These are phyloP conservation scores for Rhizophagus prolifer DNA, from an alignment of 192 early-diverging fungal genomes.

Conservation along the genomic window DNA sequence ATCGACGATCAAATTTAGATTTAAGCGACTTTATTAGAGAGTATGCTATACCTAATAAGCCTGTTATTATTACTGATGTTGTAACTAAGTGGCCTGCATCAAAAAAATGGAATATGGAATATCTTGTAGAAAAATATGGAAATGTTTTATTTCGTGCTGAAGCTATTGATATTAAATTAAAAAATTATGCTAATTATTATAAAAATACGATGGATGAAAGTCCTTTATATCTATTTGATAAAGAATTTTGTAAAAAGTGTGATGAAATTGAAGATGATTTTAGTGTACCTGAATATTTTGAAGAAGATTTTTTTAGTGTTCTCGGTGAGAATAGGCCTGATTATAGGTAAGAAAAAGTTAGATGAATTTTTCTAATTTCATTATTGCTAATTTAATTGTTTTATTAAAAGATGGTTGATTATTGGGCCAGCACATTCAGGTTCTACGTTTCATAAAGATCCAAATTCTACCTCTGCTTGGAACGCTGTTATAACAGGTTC, in stretches of 20 bases:
- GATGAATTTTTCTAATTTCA: background rate
- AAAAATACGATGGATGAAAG: slow-evolving; percentile 52
- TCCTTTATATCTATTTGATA: slow-evolving; percentile 72
- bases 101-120: slow-evolving; percentile 57
- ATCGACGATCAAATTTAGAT: slow-evolving; percentile 45
- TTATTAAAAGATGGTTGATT: slow-evolving; percentile 57
- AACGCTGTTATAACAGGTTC: slow-evolving; percentile 69
- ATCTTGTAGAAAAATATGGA: slow-evolving; percentile 43
- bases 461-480: slow-evolving; percentile 73
- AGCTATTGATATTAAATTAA: slow-evolving; percentile 57
- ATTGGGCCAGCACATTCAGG: slow-evolving; percentile 66
- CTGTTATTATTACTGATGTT: slow-evolving; percentile 66
- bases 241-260: slow-evolving; percentile 50
- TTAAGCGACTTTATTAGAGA: slow-evolving; percentile 46
- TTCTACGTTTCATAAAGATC: slow-evolving; percentile 72
- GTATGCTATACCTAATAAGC: slow-evolving; percentile 54
- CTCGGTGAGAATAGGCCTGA: slow-evolving; percentile 60
- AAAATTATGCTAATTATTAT: slow-evolving; percentile 56
- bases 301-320: slow-evolving; percentile 61
- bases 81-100: slow-evolving; percentile 60
- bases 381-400: background rate
- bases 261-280: slow-evolving; percentile 53
- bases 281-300: slow-evolving; percentile 60
- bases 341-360: slow-evolving; percentile 34
- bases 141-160: slow-evolving; percentile 59